phyloP scores from a whole-genome alignment of 345 rosid genomes.

The Stellera chamaejasme region DNA sequence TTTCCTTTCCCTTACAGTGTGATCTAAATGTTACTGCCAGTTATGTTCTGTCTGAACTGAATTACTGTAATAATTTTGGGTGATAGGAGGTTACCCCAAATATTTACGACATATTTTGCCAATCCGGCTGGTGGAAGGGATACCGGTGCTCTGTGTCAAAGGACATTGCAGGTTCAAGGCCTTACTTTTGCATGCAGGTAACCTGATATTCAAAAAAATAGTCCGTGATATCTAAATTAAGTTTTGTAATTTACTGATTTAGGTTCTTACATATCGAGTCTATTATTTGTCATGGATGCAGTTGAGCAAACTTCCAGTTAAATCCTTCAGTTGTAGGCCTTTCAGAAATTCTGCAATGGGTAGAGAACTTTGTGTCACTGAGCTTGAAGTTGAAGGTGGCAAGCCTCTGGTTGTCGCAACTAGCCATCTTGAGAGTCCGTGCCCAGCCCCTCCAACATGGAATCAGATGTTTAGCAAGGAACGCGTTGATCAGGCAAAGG shows the following conservation, averaged over 20 bases:
- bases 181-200: slow-evolving; percentile 88
- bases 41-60: slow-evolving; percentile 2
- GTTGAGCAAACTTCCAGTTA: slow-evolving; percentile 77
- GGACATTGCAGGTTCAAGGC: slow-evolving; percentile 32
- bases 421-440: slow-evolving; percentile 97
- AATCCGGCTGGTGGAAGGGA: slow-evolving; percentile 80
- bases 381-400: slow-evolving; percentile 50
- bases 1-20: slow-evolving; percentile 10
- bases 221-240: slow-evolving; percentile 1
- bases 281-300: slow-evolving; percentile 28
- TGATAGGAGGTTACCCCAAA: slow-evolving; percentile 79
- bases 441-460: slow-evolving; percentile 91
- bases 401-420: slow-evolving; percentile 69
- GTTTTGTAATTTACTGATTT: slow-evolving; percentile 1
- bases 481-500: slow-evolving; percentile 74
- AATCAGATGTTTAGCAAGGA: slow-evolving; percentile 95
- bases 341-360: slow-evolving; percentile 82
- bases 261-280: neutral
- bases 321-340: slow-evolving; percentile 47
- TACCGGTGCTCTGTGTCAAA: slow-evolving; percentile 60
- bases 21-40: neutral
- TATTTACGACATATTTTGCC: slow-evolving; percentile 52
- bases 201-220: neutral
- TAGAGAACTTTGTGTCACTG: slow-evolving; percentile 67
- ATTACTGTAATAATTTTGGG: neutral